Conservation (phyloP, 106 monocot species). For the Vanilla planifolia region DNA sequence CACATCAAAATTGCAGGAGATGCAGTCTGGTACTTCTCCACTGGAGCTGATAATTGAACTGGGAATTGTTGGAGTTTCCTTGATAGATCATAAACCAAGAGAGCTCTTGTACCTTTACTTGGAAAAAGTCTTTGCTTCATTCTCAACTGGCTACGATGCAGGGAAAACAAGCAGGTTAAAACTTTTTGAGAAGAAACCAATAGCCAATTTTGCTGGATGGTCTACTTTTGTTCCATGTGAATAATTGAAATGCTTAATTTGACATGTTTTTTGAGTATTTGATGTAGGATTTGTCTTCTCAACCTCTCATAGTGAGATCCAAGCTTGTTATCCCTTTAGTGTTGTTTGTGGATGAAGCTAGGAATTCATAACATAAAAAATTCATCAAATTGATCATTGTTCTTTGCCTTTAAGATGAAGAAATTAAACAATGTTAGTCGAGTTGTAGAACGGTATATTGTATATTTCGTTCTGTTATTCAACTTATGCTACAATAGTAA, state of each 20-base stretch:
- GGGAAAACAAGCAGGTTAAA: conserved; percentile 82
- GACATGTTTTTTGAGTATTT: too few relatives aligned
- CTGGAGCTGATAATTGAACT: conserved; percentile 81
- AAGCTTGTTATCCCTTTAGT: too few relatives aligned
- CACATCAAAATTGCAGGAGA: conserved; percentile 30
- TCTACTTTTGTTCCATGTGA: background rate
- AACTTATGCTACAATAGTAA: too few relatives aligned
- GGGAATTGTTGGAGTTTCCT: conserved; percentile 71
- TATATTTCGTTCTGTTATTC: too few relatives aligned
- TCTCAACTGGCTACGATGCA: conserved; percentile 66
- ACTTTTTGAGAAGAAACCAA: conserved; percentile 3
- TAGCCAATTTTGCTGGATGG: background rate
- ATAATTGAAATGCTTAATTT: background rate
- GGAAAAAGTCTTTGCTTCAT: conserved; percentile 83
- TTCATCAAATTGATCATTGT: too few relatives aligned
- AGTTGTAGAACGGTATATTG: too few relatives aligned
- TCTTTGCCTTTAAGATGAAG: too few relatives aligned
- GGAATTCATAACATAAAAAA: too few relatives aligned
- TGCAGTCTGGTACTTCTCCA: conserved; percentile 26
- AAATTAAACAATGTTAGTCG: too few relatives aligned
- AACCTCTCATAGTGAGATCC: too few relatives aligned
- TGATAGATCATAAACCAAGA: conserved; percentile 87
- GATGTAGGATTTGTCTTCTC: too few relatives aligned
- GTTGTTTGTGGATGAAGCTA: too few relatives aligned
- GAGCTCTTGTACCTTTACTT: conserved; percentile 84